Evolutionary conservation across 106 monocot genomes (phyloP), one percentile per base, ranked within the genome.

Genomic region (Platanthera zijinensis): DNA sequence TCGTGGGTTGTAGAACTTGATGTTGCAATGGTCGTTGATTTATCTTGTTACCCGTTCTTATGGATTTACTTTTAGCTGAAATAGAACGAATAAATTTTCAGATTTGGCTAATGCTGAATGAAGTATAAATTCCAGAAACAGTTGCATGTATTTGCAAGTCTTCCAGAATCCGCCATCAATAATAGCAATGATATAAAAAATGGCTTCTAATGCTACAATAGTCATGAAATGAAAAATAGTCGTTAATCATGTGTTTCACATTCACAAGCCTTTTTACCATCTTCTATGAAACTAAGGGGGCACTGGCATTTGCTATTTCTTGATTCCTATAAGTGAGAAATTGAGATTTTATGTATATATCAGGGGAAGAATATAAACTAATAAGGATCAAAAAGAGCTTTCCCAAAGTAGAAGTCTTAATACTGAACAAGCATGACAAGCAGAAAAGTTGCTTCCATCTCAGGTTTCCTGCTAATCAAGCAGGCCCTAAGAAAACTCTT

Each of bases 181-280:
- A 46, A 17, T 47, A 46, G 15, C 47, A 69, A 69, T 28, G 4
- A 14, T 46, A n/a, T 10, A 32, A 66, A 69, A 21, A 5, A 47
- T 46, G 1, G 0, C 30, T 39, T 68, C n/a, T 11, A n/a, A 68
- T 30, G 32, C 3, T 67, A 30, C 17, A 10, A 59, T 11, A 63
- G 25, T 22, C 25, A 7, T 63, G 10, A 69, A 69, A 3, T 69
- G 69, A 66, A n/a, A 15, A 14, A 69, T 69, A 71, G 53, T 11
- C 51, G 53, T 5, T 39, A 15, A 57, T 6, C 1, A 14, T 77
- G 56, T 21, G 62, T 70, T 25, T 53, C 78, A 95, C 95, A 86
- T 95, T 90, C 86, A 88, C 95, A 95, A 28, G 46, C 85, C 75
- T 90, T 88, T 49, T 86, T 47, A 73, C 90, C 92, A 76, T 95